These are phyloP conservation scores for Diplodia intermedia DNA, from an alignment of 2,329 filamentous ascomycete genomes.

Conservation along the genomic window DNA sequence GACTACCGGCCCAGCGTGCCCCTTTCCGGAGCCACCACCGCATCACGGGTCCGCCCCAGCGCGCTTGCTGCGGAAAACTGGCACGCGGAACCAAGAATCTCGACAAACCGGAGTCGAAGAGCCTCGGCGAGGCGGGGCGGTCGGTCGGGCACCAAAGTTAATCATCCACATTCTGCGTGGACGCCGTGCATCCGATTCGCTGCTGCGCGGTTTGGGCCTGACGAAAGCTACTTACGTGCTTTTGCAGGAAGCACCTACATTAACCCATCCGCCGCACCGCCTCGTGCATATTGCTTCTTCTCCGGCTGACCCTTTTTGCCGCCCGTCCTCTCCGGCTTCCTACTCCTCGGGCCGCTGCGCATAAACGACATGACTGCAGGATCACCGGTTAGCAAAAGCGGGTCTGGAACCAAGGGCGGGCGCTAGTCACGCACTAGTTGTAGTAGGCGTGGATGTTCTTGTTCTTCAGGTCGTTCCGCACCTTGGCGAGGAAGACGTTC, in stretches of 20 bases:
- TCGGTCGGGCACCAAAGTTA: slow-evolving; percentile 5
- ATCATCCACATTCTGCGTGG: background rate
- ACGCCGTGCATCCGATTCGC: background rate
- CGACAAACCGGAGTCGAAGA: background rate
- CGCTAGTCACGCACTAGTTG: background rate
- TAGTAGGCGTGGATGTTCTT: background rate
- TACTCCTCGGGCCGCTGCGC: slow-evolving; percentile 4
- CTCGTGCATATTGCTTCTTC: background rate
- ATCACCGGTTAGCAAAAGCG: too few species aligned
- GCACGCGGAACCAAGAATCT: too few species aligned
- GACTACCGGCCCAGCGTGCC: background rate
- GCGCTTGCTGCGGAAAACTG: background rate
- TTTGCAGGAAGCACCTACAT: slow-evolving; percentile 5
- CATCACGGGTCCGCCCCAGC: background rate
- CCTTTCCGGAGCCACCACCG: background rate
- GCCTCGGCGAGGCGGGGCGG: background rate
- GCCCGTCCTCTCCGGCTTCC: background rate
- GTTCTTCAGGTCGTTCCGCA: slow-evolving; percentile 31
- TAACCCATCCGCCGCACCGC: background rate
- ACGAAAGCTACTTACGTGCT: slow-evolving; percentile 1
- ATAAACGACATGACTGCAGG: slow-evolving; percentile 1
- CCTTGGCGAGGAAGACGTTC: slow-evolving; percentile 47
- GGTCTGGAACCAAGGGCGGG: background rate
- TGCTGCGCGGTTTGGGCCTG: background rate
- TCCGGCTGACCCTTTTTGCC: background rate